Percentiles rank a stretch among this genome's conserved stretches.
These are phyloP conservation scores for Heliosperma pusillum DNA, from an alignment of 148 eudicot species.

Conservation along the genomic window DNA sequence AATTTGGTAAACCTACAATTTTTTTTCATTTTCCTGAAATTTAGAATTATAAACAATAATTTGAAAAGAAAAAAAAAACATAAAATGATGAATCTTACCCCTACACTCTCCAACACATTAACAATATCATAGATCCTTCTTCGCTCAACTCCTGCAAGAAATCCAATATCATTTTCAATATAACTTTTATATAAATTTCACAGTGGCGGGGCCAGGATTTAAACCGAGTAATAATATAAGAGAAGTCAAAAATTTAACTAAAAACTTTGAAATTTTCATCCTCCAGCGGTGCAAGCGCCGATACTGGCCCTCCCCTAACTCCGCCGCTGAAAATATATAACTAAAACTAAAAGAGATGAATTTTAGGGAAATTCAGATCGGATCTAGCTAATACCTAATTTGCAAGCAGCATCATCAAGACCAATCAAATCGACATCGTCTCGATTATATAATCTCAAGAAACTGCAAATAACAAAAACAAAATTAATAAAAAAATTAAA, in stretches of 20 bases:
- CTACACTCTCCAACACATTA: constrained; percentile 90
- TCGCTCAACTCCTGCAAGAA: constrained; percentile 78
- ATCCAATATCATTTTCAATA: neutral
- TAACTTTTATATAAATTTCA: neutral
- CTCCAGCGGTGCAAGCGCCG: no score
- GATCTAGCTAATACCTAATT: constrained; percentile 52
- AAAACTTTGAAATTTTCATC: no score
- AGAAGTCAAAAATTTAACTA: neutral
- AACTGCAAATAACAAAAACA: constrained; percentile 43
- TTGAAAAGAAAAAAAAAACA: neutral
- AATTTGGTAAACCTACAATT: neutral
- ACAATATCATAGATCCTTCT: constrained; percentile 98
- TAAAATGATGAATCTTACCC: constrained; percentile 45
- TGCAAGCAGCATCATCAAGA: constrained; percentile 78
- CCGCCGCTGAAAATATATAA: neutral
- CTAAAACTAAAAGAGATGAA: neutral
- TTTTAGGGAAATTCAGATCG: neutral
- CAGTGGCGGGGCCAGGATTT: no score
- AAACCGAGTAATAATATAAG: no score
- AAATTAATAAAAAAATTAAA: neutral
- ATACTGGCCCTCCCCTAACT: no score
- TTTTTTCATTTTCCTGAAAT: no score
- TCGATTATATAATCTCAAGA: constrained; percentile 78
- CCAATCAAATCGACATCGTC: constrained; percentile 82
- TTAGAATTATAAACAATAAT: no score